Conservation (phyloP, 2,329 filamentous ascomycete genomes). For the Fusarium nelsonii region DNA sequence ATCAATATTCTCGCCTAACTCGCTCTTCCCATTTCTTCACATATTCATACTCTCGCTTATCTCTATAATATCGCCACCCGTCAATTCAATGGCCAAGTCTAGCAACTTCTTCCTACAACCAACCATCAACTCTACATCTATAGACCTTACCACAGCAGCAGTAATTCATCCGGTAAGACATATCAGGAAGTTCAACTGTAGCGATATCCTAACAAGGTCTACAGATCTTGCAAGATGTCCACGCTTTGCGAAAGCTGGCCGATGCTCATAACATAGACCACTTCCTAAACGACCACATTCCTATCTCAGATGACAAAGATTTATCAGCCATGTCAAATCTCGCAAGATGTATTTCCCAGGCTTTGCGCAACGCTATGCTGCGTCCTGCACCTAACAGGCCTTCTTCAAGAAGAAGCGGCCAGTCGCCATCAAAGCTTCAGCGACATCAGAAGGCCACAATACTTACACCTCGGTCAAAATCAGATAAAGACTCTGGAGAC, state of each 20-base stretch:
- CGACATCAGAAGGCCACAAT: background rate
- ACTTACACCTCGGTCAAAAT: background rate
- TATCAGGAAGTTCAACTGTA: too few relatives aligned
- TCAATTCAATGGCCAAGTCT: background rate
- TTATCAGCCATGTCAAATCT: background rate
- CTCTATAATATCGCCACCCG: background rate
- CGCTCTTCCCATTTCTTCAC: too few relatives aligned
- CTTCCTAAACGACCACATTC: background rate
- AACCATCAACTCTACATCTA: rapidly evolving
- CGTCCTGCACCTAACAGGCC: too few relatives aligned
- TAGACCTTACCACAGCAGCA: background rate
- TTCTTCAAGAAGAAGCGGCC: background rate
- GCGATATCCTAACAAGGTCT: background rate
- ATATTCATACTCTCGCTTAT: background rate
- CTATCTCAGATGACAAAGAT: background rate
- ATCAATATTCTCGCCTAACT: too few relatives aligned
- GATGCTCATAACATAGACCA: background rate
- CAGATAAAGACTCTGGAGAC: too few relatives aligned
- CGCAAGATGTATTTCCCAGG: background rate
- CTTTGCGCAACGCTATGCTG: background rate
- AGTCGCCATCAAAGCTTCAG: background rate
- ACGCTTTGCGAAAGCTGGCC: background rate
- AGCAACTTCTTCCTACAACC: background rate
- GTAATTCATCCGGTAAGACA: background rate
- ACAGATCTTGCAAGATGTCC: background rate